Evolutionary conservation across 2,329 filamentous ascomycete species (phyloP).

Genomic region (Exophiala aquamarina): DNA sequence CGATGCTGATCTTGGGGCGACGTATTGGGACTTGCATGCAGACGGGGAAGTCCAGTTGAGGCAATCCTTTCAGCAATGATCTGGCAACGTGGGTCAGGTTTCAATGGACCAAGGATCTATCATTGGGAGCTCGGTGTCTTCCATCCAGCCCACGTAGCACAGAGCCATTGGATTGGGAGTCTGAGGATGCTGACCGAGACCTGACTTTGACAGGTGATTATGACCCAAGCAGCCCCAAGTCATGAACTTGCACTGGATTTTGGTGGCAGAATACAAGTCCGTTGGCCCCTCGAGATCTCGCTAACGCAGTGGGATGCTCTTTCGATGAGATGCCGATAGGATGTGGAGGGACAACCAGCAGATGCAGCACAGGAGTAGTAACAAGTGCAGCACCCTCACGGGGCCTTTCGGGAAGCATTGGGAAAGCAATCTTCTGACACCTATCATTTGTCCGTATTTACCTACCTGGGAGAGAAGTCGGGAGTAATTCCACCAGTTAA

Average conservation of each 20-base stretch:
- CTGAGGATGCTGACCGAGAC: constrained; percentile 14
- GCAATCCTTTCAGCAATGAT: constrained; percentile 8
- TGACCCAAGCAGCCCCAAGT: background rate
- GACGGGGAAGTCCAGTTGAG: constrained; percentile 20
- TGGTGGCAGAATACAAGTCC: too few relatives aligned
- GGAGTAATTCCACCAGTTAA: constrained; percentile 6
- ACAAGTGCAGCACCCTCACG: too few relatives aligned
- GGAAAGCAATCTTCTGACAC: too few relatives aligned
- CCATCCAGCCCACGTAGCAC: constrained; percentile 21
- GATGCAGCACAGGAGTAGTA: too few relatives aligned
- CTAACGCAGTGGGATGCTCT: too few relatives aligned
- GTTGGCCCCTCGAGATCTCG: too few relatives aligned
- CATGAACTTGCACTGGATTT: too few relatives aligned
- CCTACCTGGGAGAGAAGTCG: too few relatives aligned
- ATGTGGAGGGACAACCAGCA: too few relatives aligned
- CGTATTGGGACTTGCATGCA: constrained; percentile 21
- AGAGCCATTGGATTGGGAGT: constrained; percentile 20
- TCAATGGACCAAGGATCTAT: constrained; percentile 11
- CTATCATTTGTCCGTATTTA: too few relatives aligned
- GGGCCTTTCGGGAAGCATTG: too few relatives aligned
- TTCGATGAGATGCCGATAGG: too few relatives aligned
- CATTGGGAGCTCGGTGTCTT: constrained; percentile 15
- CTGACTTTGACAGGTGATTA: constrained; percentile 10
- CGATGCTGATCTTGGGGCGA: constrained; percentile 25
- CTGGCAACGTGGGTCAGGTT: constrained; percentile 14